A percentile compares a stretch with the other conserved stretches of the same genome.
phyloP scores from a whole-genome alignment of 192 early-diverging fungal genomes.

The Backusella liffmaniae region DNA sequence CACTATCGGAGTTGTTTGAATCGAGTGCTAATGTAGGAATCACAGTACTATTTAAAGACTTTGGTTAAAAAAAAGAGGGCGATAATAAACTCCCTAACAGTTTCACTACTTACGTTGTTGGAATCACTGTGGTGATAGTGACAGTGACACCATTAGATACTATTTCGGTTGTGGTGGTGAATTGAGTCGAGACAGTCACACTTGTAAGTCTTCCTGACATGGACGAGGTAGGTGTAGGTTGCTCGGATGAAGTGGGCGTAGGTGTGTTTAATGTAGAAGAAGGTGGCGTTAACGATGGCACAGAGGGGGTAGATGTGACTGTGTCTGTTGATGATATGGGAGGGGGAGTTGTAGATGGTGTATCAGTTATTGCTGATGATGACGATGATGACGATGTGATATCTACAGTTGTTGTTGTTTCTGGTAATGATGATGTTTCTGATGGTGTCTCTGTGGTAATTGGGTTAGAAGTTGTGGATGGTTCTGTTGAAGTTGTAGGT shows the following conservation, averaged over 20 bases:
- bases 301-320: not conserved
- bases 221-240: not conserved
- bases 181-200: not conserved
- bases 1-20: not conserved
- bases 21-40: constrained; percentile 10
- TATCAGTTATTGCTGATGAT: not conserved
- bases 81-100: not conserved
- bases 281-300: not conserved
- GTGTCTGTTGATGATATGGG: not conserved
- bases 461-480: not conserved
- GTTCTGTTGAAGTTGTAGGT: not conserved
- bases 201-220: not conserved
- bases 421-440: not conserved
- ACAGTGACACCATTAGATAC: constrained; percentile 6
- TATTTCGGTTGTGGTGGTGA: constrained; percentile 1
- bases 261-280: not conserved
- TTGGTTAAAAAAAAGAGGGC: not conserved
- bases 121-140: constrained; percentile 10
- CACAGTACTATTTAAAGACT: not conserved
- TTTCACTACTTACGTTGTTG: constrained; percentile 15
- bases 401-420: not conserved
- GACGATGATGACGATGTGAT: not conserved
- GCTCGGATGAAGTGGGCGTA: not conserved
- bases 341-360: not conserved
- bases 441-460: not conserved